These are phyloP conservation scores for Medicago ruthenica DNA, from an alignment of 306 rosid species.

Conservation along the genomic window DNA sequence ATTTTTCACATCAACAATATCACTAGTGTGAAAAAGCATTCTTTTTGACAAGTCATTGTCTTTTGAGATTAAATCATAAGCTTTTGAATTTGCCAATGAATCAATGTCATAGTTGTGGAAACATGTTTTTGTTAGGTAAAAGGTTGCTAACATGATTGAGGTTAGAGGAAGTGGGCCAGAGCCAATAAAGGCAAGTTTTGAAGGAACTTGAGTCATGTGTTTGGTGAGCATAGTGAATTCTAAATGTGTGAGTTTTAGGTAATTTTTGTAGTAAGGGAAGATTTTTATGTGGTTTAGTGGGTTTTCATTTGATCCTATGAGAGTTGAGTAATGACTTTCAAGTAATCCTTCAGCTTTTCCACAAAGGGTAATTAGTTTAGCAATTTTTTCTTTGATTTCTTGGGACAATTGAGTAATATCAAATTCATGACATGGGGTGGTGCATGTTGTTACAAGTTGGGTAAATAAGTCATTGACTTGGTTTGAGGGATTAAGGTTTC, in stretches of 20 bases:
- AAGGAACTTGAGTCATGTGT: conserved; percentile 47
- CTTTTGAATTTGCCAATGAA: conserved; percentile 66
- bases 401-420: conserved; percentile 51
- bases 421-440: conserved; percentile 49
- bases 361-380: conserved; percentile 66
- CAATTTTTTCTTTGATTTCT: conserved; percentile 54
- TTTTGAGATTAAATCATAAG: conserved; percentile 49
- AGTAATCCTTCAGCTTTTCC: conserved; percentile 74
- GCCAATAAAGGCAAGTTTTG: conserved; percentile 67
- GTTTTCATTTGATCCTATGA: conserved; percentile 50
- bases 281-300: conserved; percentile 58
- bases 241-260: conserved; percentile 68
- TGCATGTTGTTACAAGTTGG: conserved; percentile 67
- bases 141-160: conserved; percentile 69
- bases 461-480: conserved; percentile 72
- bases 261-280: conserved; percentile 76
- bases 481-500: conserved; percentile 67
- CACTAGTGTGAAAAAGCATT: conserved; percentile 64
- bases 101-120: conserved; percentile 78
- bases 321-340: conserved; percentile 63
- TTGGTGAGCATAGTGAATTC: conserved; percentile 61
- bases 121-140: conserved; percentile 48
- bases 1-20: conserved; percentile 56
- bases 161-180: conserved; percentile 82
- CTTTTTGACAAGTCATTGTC: conserved; percentile 67